Evolutionary conservation across 345 rosid genomes (phyloP).

Genomic region (Citrus australasica): DNA sequence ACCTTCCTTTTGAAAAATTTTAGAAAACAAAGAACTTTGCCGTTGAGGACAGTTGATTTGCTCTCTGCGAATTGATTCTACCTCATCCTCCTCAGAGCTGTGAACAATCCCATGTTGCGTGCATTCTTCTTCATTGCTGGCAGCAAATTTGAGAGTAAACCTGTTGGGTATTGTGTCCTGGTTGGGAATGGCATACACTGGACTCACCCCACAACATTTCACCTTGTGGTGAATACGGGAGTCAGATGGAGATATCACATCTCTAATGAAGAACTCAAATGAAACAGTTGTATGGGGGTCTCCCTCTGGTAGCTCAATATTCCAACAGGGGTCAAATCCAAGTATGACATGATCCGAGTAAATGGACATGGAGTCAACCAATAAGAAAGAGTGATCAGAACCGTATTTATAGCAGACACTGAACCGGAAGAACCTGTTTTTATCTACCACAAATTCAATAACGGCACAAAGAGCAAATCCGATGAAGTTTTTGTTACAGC

Average conservation of each 20-base stretch:
- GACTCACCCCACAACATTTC: neutral
- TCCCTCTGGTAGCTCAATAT: too few species aligned
- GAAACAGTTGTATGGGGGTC: too few species aligned
- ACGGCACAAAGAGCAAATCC: too few species aligned
- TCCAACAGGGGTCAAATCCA: too few species aligned
- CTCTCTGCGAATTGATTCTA: neutral
- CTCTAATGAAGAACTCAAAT: too few species aligned
- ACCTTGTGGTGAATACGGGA: neutral
- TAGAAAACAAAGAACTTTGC: neutral
- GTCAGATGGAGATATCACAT: too few species aligned
- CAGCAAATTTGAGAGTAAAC: neutral
- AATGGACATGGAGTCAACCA: too few species aligned
- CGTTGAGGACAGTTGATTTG: neutral
- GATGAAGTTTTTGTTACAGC: too few species aligned
- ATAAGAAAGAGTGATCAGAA: neutral
- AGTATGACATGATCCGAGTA: too few species aligned
- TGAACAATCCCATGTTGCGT: neutral
- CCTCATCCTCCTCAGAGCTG: neutral
- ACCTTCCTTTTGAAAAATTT: neutral
- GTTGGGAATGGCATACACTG: neutral
- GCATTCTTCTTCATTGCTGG: neutral
- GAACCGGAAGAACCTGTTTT: neutral
- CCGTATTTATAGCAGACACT: neutral
- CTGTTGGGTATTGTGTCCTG: neutral
- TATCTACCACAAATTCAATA: neutral